These are phyloP conservation scores for Ustilago sp. DNA, from an alignment of 1,284 basidiomycete genomes.

Conservation along the genomic window DNA sequence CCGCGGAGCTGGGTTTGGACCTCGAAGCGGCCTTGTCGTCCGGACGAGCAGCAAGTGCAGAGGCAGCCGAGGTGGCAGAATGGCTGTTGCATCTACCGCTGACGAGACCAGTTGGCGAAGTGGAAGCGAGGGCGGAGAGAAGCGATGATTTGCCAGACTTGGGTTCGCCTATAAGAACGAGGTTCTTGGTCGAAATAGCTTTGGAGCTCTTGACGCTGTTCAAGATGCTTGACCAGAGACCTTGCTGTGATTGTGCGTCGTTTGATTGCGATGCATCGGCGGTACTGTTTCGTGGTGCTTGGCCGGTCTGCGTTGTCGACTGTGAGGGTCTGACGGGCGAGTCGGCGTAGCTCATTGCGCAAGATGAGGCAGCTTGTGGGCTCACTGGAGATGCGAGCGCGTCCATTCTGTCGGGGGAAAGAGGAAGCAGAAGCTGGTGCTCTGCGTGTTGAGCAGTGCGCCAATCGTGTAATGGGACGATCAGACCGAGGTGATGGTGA, in stretches of 20 bases:
- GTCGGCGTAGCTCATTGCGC: conserved; percentile 16
- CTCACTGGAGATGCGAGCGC: conserved; percentile 16
- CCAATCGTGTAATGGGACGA: not conserved
- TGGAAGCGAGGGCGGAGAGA: conserved; percentile 74
- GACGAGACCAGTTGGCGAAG: conserved; percentile 69
- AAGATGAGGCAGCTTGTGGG: conserved; percentile 13
- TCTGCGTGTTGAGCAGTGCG: not conserved
- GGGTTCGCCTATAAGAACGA: conserved; percentile 80
- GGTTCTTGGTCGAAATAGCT: conserved; percentile 85
- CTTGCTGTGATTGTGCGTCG: conserved; percentile 63
- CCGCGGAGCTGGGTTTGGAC: not conserved
- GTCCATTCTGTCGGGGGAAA: conserved; percentile 8
- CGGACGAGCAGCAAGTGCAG: not conserved
- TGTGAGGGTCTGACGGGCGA: conserved; percentile 17
- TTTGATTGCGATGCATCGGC: conserved; percentile 8
- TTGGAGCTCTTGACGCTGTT: conserved; percentile 86
- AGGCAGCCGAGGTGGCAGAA: not conserved
- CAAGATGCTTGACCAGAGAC: conserved; percentile 90
- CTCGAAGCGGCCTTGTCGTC: conserved; percentile 13
- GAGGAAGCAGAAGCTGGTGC: too few relatives aligned
- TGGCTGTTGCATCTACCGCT: conserved; percentile 20
- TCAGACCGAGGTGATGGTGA: not conserved
- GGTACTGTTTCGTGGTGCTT: not conserved
- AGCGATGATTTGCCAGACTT: conserved; percentile 81
- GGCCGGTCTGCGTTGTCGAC: conserved; percentile 1